Evolutionary conservation across 352 stramenopile genomes (phyloP).

Genomic region (Phytophthora idaei): DNA sequence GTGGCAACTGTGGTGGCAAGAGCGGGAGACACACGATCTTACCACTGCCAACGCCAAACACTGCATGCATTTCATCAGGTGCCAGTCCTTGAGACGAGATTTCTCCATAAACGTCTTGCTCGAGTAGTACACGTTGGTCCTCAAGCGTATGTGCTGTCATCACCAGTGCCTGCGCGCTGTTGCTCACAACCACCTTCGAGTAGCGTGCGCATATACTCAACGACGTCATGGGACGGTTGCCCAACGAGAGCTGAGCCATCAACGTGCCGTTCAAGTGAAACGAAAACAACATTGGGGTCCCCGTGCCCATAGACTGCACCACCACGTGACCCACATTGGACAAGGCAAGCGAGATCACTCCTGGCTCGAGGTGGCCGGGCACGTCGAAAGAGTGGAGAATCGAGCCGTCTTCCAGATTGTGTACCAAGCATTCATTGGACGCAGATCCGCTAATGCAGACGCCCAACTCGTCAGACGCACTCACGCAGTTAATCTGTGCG

Average conservation of each 20-base stretch:
- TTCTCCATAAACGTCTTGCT: slow-evolving; percentile 48
- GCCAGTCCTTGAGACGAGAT: slow-evolving; percentile 69
- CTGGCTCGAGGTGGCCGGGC: slow-evolving; percentile 47
- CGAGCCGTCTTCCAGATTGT: slow-evolving; percentile 67
- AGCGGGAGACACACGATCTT: slow-evolving; percentile 65
- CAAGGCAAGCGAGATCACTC: slow-evolving; percentile 60
- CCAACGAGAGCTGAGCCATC: slow-evolving; percentile 49
- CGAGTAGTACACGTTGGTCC: slow-evolving; percentile 59
- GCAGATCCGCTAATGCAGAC: slow-evolving; percentile 74
- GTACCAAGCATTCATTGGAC: slow-evolving; percentile 70
- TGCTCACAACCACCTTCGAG: slow-evolving; percentile 76
- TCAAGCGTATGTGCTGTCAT: slow-evolving; percentile 56
- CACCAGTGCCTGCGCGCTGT: slow-evolving; percentile 46
- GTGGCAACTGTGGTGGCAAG: slow-evolving; percentile 22
- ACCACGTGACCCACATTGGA: slow-evolving; percentile 73
- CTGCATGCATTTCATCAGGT: slow-evolving; percentile 73
- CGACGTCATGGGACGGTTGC: slow-evolving; percentile 48
- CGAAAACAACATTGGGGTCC: slow-evolving; percentile 55
- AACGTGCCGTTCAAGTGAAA: slow-evolving; percentile 79
- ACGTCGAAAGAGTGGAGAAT: slow-evolving; percentile 67
- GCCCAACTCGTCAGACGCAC: slow-evolving; percentile 71
- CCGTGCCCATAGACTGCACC: slow-evolving; percentile 73
- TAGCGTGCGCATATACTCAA: slow-evolving; percentile 66
- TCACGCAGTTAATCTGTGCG: slow-evolving; percentile 66
- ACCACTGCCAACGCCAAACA: slow-evolving; percentile 68